Base-by-base conservation (phyloP, 495 filamentous ascomycete genomes). In the Astrocystis sublimbata region DNA sequence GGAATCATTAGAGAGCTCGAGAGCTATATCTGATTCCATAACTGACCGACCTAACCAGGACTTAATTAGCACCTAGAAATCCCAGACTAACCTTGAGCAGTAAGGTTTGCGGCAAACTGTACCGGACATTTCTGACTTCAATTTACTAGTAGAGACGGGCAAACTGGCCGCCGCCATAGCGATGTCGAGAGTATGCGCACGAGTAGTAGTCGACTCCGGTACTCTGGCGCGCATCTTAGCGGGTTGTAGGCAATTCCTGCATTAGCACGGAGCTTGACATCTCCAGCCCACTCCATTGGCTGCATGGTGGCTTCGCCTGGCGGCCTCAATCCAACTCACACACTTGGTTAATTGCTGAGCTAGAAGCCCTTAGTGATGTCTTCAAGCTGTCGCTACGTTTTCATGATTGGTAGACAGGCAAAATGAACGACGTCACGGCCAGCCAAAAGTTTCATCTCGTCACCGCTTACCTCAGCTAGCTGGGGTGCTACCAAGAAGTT, bases 271-370 rank as follows among this genome's bases (percentile, higher is more conserved):
- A 57, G 7, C 12, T 28, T 19, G 13, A 41, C 19, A 24, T 42
- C 53, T 26, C 19, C 23, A 56, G 35, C 49, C 28, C 47, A 51
- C 47, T 17, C 30, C n/a, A n/a, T n/a, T n/a, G n/a, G n/a, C n/a
- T n/a, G n/a, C n/a, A n/a, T n/a, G n/a, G n/a, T n/a, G n/a, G n/a
- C 33, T 35, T 4, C 5, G 15, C 17, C 12, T 54, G 35, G 51
- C 51, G 51, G 33, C 51, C 51, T 54, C 51, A 38, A 31, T 54
- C 28, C 15, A 49, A 28, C n/a, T 17, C 24, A 24, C 45, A 24
- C 26, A 5, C 13, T 30, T 4, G 45, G 15, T 30, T 15, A 8
- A 15, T 26, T 19, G n/a, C 10, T 13, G 24, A 28, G 12, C 8
- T n/a, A 28, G 12, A 49, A 23, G 19, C 45, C 24, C 30, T 21